Base-by-base conservation (phyloP, 1,139 yeast species). In the Candida sp. region DNA sequence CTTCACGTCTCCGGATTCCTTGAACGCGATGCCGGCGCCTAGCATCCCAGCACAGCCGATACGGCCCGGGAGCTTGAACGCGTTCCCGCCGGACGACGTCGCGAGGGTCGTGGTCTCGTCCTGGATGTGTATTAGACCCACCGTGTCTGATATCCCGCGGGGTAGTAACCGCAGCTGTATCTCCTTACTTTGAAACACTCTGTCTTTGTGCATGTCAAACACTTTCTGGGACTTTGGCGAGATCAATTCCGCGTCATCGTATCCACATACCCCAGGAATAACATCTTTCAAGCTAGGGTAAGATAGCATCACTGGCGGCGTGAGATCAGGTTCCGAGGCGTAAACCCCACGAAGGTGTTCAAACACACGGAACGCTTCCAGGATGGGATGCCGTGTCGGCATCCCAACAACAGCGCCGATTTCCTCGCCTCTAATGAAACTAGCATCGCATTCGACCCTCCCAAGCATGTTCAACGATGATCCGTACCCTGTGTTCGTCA, bases 401-500 rank as follows among this genome's bases (percentile, higher is more conserved):
- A 75, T 62, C 22, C 70, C 72, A 28, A 61, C 60, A 46, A 70
- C 48, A 1, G 69, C 54, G 1, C 74, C 68, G 12, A 7, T 7
- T 5, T n/a, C 3, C 41, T 47, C 32, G 23, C 41, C 40, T 25
- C 51, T 50, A 7, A 75, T 58, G 38, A 70, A 66, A 53, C 78
- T 67, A 1, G 83, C 80, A 61, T 84, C 90, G 56, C 86, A 81
- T 53, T 78, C 83, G 0, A 83, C 84, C 3, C 63, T 51, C 0
- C 87, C 87, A 2, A 61, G 52, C 8, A 67, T 51, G 53, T 80
- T 79, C 49, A 83, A 64, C 17, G 83, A 79, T 1, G 87, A 78
- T 1, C 88, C 88, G 47, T 60, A 65, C 0, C 88, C 90, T 3
- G 87, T 80, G 59, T 84, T 84, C 11, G 87, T 82, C 49, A 77